These are phyloP conservation scores for Coemansia sp. DNA, from an alignment of 192 early-diverging fungal genomes.

Conservation along the genomic window DNA sequence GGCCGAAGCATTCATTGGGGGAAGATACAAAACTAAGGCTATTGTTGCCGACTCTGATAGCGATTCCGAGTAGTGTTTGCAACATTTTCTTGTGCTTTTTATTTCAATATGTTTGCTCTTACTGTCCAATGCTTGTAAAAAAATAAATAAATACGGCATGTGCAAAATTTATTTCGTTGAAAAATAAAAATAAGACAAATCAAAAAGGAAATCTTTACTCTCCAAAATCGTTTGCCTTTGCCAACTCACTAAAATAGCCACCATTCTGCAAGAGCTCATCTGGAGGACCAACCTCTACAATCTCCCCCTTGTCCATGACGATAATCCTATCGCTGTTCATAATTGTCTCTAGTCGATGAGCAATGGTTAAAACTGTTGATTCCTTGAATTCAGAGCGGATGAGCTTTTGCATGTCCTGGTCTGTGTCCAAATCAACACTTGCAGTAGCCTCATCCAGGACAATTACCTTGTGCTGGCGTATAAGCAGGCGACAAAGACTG, in stretches of 20 bases:
- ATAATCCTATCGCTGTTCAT: slow-evolving; percentile 68
- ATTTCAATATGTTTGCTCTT: no score
- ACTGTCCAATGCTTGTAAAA: no score
- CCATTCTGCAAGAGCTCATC: not conserved
- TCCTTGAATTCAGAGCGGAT: slow-evolving; percentile 57
- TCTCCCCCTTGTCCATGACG: slow-evolving; percentile 51
- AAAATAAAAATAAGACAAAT: no score
- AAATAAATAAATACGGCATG: no score
- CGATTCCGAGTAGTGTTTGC: not conserved
- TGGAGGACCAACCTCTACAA: not conserved
- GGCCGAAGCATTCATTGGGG: not conserved
- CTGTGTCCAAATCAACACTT: slow-evolving; percentile 53
- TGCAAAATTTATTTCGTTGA: no score
- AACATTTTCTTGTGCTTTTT: no score
- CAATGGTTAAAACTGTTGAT: slow-evolving; percentile 61
- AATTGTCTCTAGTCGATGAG: slow-evolving; percentile 72
- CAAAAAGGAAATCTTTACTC: not conserved
- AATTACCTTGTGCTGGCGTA: slow-evolving; percentile 59
- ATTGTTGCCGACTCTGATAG: not conserved
- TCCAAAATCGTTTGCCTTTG: not conserved
- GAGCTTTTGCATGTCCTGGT: slow-evolving; percentile 15
- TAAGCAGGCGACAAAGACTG: no score
- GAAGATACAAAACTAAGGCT: not conserved
- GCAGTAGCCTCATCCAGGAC: slow-evolving; percentile 72
- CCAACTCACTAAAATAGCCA: not conserved